These are phyloP conservation scores for Aschersonia sp. DNA, from an alignment of 2,329 filamentous ascomycete species.

Conservation along the genomic window DNA sequence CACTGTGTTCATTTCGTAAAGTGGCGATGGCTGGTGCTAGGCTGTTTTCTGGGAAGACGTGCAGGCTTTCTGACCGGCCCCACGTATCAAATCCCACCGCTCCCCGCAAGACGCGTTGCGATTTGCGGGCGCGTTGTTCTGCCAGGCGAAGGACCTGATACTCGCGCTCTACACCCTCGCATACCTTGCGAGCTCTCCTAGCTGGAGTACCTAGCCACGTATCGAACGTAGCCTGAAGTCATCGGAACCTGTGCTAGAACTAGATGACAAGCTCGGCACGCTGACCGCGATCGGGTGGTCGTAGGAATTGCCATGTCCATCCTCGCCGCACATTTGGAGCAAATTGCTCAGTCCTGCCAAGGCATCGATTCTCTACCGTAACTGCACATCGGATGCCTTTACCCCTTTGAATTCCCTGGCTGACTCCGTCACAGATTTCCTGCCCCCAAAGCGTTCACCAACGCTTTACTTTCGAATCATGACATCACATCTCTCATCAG, in stretches of 20 bases:
- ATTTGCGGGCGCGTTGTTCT: no score
- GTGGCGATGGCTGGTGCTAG: no score
- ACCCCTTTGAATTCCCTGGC: not conserved
- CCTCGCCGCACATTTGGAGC: slow-evolving; percentile 57
- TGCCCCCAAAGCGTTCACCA: slow-evolving; percentile 86
- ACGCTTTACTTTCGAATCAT: slow-evolving; percentile 72
- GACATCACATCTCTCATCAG: slow-evolving; percentile 93
- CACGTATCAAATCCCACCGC: no score
- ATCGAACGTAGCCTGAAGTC: not conserved
- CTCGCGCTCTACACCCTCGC: no score
- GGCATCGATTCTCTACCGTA: slow-evolving; percentile 65
- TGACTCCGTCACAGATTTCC: slow-evolving; percentile 50
- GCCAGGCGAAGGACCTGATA: no score
- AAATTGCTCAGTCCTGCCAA: slow-evolving; percentile 62
- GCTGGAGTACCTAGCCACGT: not conserved
- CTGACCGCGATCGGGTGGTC: not conserved
- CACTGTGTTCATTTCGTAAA: no score
- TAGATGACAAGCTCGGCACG: not conserved
- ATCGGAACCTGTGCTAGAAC: not conserved
- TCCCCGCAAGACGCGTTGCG: no score
- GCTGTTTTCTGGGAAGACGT: no score
- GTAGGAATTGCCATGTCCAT: slow-evolving; percentile 40
- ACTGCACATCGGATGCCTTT: not conserved
- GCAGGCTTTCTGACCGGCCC: no score
- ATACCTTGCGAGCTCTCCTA: no score